Evolutionary conservation across 1,284 basidiomycete species (phyloP).

Genomic region (Amylostereum areolatum): DNA sequence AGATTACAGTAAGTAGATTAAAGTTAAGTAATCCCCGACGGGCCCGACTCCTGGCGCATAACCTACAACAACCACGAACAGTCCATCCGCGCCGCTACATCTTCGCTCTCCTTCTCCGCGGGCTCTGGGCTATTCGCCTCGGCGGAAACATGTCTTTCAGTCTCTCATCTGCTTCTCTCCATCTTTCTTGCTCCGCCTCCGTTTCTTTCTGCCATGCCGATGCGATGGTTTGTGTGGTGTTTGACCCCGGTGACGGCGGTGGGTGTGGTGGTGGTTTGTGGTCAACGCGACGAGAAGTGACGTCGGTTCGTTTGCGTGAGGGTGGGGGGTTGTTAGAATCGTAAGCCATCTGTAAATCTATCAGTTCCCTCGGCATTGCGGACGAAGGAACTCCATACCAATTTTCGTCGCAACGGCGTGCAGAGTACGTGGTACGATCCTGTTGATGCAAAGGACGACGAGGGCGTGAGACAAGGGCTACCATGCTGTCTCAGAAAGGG

Average conservation of each 20-base stretch:
- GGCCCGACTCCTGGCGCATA: conserved; percentile 4
- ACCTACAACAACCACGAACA: neutral
- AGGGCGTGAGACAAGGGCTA: conserved; percentile 9
- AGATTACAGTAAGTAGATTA: no score
- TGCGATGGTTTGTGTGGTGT: conserved; percentile 43
- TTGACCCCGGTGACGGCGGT: conserved; percentile 33
- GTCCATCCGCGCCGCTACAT: conserved; percentile 12
- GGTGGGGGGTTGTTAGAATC: conserved; percentile 21
- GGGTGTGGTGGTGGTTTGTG: conserved; percentile 19
- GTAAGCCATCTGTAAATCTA: conserved; percentile 26
- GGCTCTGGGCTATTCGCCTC: conserved; percentile 14
- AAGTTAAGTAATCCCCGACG: no score
- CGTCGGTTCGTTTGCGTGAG: conserved; percentile 16
- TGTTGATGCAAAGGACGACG: conserved; percentile 12
- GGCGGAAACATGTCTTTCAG: conserved; percentile 28
- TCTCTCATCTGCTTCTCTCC: conserved; percentile 49
- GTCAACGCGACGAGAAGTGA: conserved; percentile 6
- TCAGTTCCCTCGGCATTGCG: no score
- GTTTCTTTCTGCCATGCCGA: conserved; percentile 61
- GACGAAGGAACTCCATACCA: no score
- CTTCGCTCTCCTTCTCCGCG: conserved; percentile 16
- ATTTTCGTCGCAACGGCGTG: conserved; percentile 2
- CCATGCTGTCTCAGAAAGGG: conserved; percentile 11
- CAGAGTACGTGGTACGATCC: conserved; percentile 6
- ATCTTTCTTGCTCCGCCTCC: conserved; percentile 47